phyloP scores from a whole-genome alignment of 306 rosid species.

The Canavalia ensiformis region DNA sequence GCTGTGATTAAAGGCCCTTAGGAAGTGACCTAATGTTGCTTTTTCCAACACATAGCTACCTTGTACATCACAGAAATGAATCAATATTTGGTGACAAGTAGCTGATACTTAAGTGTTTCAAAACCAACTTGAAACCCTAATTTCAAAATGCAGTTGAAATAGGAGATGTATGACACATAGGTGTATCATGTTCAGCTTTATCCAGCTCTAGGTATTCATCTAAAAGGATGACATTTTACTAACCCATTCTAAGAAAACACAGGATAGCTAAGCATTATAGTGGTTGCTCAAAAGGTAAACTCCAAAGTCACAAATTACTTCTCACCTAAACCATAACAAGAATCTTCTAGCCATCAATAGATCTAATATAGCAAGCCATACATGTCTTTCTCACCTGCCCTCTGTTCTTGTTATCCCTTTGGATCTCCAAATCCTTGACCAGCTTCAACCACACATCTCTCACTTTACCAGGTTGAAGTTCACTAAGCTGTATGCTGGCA shows the following conservation, averaged over 20 bases:
- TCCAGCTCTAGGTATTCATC: slow-evolving; percentile 5
- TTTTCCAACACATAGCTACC: slow-evolving; percentile 6
- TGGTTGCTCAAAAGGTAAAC: slow-evolving; percentile 30
- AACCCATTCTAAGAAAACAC: slow-evolving; percentile 15
- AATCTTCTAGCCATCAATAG: slow-evolving; percentile 42
- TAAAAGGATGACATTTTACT: slow-evolving; percentile 6
- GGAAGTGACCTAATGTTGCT: not conserved
- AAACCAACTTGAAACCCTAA: slow-evolving; percentile 13
- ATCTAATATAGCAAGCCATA: slow-evolving; percentile 34
- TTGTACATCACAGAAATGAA: not conserved
- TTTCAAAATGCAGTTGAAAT: not conserved
- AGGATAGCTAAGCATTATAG: not conserved
- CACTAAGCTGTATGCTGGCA: slow-evolving; percentile 66
- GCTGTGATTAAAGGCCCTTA: not conserved
- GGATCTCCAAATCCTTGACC: slow-evolving; percentile 92
- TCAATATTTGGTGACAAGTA: slow-evolving; percentile 5
- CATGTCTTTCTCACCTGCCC: slow-evolving; percentile 74
- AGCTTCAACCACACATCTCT: slow-evolving; percentile 97
- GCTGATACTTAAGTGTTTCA: slow-evolving; percentile 3
- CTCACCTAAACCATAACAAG: slow-evolving; percentile 13
- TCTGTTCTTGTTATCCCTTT: slow-evolving; percentile 87
- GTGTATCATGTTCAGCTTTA: slow-evolving; percentile 13
- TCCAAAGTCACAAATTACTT: not conserved
- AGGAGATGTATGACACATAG: slow-evolving; percentile 18
- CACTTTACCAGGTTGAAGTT: slow-evolving; percentile 95